Base-by-base conservation (phyloP, 2,329 filamentous ascomycete species). In the Biscogniauxia marginata region DNA sequence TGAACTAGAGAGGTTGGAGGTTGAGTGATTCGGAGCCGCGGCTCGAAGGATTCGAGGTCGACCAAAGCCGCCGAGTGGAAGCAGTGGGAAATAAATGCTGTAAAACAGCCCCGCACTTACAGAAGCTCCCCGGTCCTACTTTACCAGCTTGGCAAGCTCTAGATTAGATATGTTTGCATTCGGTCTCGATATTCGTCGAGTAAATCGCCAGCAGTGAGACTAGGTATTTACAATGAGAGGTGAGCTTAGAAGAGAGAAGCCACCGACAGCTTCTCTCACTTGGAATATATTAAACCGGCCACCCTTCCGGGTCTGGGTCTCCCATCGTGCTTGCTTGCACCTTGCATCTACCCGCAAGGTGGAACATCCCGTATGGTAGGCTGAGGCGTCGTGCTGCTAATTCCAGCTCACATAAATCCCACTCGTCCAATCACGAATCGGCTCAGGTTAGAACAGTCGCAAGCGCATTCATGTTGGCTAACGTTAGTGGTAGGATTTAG, bases 71-170 rank as follows among this genome's bases (percentile, higher is more conserved):
- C 21, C 22, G 22, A 49, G 22, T 18, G 16, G 46, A 23, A 30
- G 19, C 11, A 49, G 22, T 18, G 16, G 46, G n/a, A 30, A 25
- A 30, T 23, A 23, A 21, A 43, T 52, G 39, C 13, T 53, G 23
- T 44, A 49, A n/a, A 25, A 54, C 46, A 46, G 52, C 58, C 58
- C 58, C 60, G 56, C 56, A 59, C 56, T 39, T 20, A 47, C 50
- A 53, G 24, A 25, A 56, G 53, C 54, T 39, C 30, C 30, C 30
- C 9, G 30, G 30, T 34, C 30, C 5, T 34, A 11, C 30, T 8
- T 8, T 34, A 34, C 30, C 8, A 11, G 9, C 30, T 34, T 7
- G 30, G n/a, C n/a, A n/a, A n/a, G n/a, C n/a, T n/a, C n/a, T n/a
- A n/a, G n/a, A n/a, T n/a, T n/a, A n/a, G n/a, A n/a, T n/a, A n/a